Base-by-base conservation (phyloP, 495 filamentous ascomycete species). In the Hypoxylon fragiforme region DNA sequence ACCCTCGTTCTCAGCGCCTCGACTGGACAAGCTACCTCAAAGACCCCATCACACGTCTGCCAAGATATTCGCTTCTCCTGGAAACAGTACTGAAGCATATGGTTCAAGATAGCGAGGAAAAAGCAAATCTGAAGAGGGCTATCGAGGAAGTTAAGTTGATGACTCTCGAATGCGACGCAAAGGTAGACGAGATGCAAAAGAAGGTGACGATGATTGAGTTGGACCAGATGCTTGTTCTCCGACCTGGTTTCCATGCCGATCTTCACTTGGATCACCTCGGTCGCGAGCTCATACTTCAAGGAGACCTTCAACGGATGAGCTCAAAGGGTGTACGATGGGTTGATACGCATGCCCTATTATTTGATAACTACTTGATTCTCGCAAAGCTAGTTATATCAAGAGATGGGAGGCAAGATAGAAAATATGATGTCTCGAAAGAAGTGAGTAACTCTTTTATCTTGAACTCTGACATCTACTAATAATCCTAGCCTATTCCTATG, bases 1-100 rank as follows among this genome's bases (percentile, higher is more conserved):
- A 97, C 65, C 88, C 89, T 68, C 74, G 85, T n/a, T 92, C 89
- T 0, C 87, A 87, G 57, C 84, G 91, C 51, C 76, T 97, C 40
- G 89, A 89, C 54, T 99, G 92, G 90, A 90, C 92, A 50, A 96
- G 89, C 0, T 99, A 89, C 62, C 79, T 97, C 15, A 97, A 96
- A 67, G 84, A 86, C 7, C 94, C 94, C 2, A 96, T 99, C 58
- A 96, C 91, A 6, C 76, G 92, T 42, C 81, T 99, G 40, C 94
- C 97, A 73, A 83, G 92, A 45, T 97, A 97, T 65, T 85, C 86
- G 5, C 78, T 99, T 26, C 74, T 99, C 1, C 73, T 99, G 12
- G 77, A 81, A 18, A 92, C 89, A 0, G 91, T 96, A 15, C 78
- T 90, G 47, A 91, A 91, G 69, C 88, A 89, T 56, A 97, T 90